phyloP scores from a whole-genome alignment of 805 yeast species.

The Ogataea minuta region DNA sequence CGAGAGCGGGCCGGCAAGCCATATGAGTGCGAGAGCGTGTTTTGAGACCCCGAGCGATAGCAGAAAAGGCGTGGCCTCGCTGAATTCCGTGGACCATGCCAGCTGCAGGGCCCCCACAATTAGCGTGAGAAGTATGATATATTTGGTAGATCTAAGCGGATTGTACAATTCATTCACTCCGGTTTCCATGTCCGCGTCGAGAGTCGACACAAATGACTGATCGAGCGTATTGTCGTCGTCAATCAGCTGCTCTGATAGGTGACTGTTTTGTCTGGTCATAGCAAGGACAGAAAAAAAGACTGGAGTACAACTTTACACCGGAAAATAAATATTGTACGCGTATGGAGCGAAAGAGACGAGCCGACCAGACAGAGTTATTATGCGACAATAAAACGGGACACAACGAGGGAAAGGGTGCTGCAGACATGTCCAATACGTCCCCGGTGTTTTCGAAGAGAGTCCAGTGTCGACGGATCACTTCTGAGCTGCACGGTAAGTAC shows the following conservation, averaged over 20 bases:
- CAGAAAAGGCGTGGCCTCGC: conserved; percentile 60
- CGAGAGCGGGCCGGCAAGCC: conserved; percentile 68
- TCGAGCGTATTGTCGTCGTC: conserved; percentile 3
- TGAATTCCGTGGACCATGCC: conserved; percentile 65
- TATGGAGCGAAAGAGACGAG: conserved; percentile 7
- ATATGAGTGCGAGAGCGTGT: conserved; percentile 51
- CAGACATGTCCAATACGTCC: not conserved
- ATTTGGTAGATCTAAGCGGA: conserved; percentile 43
- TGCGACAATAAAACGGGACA: no score
- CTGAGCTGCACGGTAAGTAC: conserved; percentile 26
- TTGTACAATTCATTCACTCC: conserved; percentile 29
- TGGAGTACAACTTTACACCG: conserved; percentile 7
- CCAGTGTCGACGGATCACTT: conserved; percentile 17
- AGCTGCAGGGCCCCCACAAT: conserved; percentile 58
- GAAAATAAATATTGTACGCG: conserved; percentile 8
- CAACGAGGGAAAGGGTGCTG: no score
- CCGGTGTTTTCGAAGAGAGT: conserved; percentile 4
- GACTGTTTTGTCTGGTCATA: conserved; percentile 7
- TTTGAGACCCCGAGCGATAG: conserved; percentile 63
- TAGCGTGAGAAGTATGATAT: conserved; percentile 45
- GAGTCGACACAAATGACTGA: conserved; percentile 1
- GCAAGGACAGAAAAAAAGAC: conserved; percentile 2
- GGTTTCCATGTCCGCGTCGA: conserved; percentile 3
- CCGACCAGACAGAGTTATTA: not conserved
- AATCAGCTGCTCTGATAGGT: conserved; percentile 1